A percentile compares a stretch with the other conserved stretches of the same genome.
Conservation (phyloP, 345 rosid species). For the Lepidium africanum region DNA sequence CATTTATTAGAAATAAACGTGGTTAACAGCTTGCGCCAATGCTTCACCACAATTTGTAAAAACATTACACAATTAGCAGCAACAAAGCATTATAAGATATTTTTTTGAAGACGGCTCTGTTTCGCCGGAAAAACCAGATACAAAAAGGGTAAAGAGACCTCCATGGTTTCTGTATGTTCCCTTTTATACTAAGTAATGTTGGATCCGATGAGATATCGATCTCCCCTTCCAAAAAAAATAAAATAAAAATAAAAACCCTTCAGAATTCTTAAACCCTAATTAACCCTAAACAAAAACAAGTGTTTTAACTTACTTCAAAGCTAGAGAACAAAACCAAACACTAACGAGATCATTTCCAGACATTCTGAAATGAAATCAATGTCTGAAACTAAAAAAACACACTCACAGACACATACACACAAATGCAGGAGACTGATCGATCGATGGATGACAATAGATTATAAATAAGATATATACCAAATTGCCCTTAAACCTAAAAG, state of each 20-base stretch:
- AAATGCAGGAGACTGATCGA: slow-evolving; percentile 3
- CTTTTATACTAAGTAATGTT: not conserved
- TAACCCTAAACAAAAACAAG: slow-evolving; percentile 4
- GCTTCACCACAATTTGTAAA: slow-evolving; percentile 19
- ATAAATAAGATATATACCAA: slow-evolving; percentile 9
- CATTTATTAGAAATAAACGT: slow-evolving; percentile 17
- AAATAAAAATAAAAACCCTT: not conserved
- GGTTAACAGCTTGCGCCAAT: slow-evolving; percentile 29
- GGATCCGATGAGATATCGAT: slow-evolving; percentile 2
- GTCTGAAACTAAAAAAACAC: not conserved
- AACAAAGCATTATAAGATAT: not conserved
- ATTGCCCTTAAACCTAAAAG: not conserved
- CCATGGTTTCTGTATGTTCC: slow-evolving; percentile 10
- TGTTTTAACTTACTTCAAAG: not conserved
- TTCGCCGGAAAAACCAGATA: slow-evolving; percentile 21
- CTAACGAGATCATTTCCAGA: not conserved
- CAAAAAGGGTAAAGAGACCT: not conserved
- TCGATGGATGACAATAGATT: not conserved
- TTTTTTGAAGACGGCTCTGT: slow-evolving; percentile 12
- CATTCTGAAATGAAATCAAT: not conserved
- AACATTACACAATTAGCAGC: slow-evolving; percentile 20
- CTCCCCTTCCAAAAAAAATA: not conserved
- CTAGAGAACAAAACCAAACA: not conserved
- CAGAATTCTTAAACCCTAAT: slow-evolving; percentile 16
- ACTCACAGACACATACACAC: not conserved